These are phyloP conservation scores for Cenococcum geophilum DNA, from an alignment of 495 filamentous ascomycete species.

Conservation along the genomic window DNA sequence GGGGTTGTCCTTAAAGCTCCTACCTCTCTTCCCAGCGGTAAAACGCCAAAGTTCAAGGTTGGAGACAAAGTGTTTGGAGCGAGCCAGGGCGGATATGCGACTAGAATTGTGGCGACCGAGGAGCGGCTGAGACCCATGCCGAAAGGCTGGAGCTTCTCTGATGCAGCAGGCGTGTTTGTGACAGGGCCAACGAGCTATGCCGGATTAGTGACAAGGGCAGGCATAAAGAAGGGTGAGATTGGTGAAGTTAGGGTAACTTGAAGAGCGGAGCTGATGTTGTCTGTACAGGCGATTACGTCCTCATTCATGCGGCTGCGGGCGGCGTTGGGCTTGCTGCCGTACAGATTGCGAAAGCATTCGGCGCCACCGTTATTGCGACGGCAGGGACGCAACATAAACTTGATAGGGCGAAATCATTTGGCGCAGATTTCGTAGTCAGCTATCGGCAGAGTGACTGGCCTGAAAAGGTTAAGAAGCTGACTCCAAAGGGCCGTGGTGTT, in stretches of 20 bases:
- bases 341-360: conserved; percentile 85
- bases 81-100: conserved; percentile 79
- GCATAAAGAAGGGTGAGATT: conserved; percentile 53
- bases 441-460: conserved; percentile 70
- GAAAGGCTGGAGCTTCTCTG: conserved; percentile 69
- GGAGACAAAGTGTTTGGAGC: conserved; percentile 86
- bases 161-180: conserved; percentile 84
- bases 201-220: conserved; percentile 69
- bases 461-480: conserved; percentile 68
- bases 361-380: conserved; percentile 84
- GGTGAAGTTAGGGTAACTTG: background rate
- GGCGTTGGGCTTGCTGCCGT: conserved; percentile 90
- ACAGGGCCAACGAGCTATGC: conserved; percentile 89
- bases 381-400: conserved; percentile 73
- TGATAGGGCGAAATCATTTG: conserved; percentile 67
- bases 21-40: conserved; percentile 35
- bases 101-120: conserved; percentile 62
- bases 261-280: conserved; percentile 4
- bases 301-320: conserved; percentile 88
- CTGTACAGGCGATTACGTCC: conserved; percentile 62
- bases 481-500: conserved; percentile 64
- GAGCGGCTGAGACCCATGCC: conserved; percentile 65
- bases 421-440: conserved; percentile 77
- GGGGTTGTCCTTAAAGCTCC: conserved; percentile 67
- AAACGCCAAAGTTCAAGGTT: conserved; percentile 53